Evolutionary conservation across 345 rosid genomes (phyloP).

Genomic region (Aquilaria sinensis): DNA sequence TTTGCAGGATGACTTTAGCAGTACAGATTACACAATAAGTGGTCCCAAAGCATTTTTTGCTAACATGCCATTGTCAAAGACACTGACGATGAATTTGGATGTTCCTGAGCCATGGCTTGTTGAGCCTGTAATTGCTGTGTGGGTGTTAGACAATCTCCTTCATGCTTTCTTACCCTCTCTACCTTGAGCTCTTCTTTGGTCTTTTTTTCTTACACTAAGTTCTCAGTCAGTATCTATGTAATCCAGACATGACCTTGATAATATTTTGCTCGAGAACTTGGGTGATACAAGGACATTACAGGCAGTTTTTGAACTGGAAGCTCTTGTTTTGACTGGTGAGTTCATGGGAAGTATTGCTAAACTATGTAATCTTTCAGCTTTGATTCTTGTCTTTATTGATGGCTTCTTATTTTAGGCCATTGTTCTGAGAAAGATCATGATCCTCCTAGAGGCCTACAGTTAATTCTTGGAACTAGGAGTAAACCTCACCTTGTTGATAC

Average conservation of each 20-base stretch:
- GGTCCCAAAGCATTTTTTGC: slow-evolving; percentile 97
- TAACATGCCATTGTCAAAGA: slow-evolving; percentile 96
- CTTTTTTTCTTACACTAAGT: slow-evolving; percentile 18
- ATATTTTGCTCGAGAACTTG: slow-evolving; percentile 95
- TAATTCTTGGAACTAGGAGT: slow-evolving; percentile 93
- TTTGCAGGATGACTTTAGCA: slow-evolving; percentile 93
- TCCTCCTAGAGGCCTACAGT: slow-evolving; percentile 96
- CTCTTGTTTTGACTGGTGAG: slow-evolving; percentile 96
- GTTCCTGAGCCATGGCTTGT: slow-evolving; percentile 99
- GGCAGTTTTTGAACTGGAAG: slow-evolving; percentile 97
- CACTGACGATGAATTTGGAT: slow-evolving; percentile 99
- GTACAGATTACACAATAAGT: slow-evolving; percentile 50
- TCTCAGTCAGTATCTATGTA: slow-evolving; percentile 14
- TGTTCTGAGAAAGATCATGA: slow-evolving; percentile 97
- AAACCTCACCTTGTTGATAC: slow-evolving; percentile 94
- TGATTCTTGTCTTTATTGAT: slow-evolving; percentile 7
- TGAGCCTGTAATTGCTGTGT: slow-evolving; percentile 96
- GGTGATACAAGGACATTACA: slow-evolving; percentile 95
- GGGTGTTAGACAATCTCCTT: slow-evolving; percentile 24
- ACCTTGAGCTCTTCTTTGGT: not conserved
- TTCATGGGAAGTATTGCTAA: slow-evolving; percentile 2
- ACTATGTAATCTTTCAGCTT: slow-evolving; percentile 1
- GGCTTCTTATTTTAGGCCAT: slow-evolving; percentile 50
- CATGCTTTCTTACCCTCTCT: not conserved
- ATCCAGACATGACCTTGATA: slow-evolving; percentile 91